phyloP scores from a whole-genome alignment of 495 filamentous ascomycete genomes.

The Aspergillus biplanus region DNA sequence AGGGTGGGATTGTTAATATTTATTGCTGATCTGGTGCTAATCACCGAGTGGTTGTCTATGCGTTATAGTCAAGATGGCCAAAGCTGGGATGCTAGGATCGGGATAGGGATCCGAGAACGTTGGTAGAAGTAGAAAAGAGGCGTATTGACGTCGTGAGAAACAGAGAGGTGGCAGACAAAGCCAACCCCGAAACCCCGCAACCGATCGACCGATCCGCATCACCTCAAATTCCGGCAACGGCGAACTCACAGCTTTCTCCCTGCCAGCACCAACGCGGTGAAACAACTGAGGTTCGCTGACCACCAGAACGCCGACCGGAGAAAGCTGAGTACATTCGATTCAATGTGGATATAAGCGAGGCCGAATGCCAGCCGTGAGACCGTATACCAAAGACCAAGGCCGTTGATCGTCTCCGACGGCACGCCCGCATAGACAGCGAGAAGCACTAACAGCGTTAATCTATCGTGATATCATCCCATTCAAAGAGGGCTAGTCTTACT shows the following conservation, averaged over 20 bases:
- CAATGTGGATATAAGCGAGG: conserved; percentile 44
- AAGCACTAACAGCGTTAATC: conserved; percentile 27
- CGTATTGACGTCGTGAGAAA: background rate
- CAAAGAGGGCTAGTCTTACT: conserved; percentile 29
- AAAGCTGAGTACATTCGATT: conserved; percentile 36
- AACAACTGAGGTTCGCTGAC: conserved; percentile 49
- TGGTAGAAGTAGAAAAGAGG: too few species aligned
- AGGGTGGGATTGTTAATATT: too few species aligned
- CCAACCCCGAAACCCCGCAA: background rate
- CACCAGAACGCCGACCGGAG: conserved; percentile 51
- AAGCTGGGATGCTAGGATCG: background rate
- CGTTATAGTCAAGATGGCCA: background rate
- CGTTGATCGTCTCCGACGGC: conserved; percentile 42
- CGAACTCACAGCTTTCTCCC: conserved; percentile 31
- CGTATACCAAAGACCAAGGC: conserved; percentile 47
- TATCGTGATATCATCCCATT: background rate
- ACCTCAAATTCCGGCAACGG: background rate
- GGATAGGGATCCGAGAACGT: too few species aligned
- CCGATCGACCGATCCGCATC: background rate
- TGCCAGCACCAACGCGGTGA: conserved; percentile 35
- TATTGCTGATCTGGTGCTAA: too few species aligned
- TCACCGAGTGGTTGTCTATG: too few species aligned
- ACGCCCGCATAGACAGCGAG: conserved; percentile 40
- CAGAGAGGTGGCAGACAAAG: background rate
- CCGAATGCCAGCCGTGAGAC: conserved; percentile 45